These are phyloP conservation scores for Neocallimastix lanati DNA, from an alignment of 192 early-diverging fungal species.

Conservation along the genomic window DNA sequence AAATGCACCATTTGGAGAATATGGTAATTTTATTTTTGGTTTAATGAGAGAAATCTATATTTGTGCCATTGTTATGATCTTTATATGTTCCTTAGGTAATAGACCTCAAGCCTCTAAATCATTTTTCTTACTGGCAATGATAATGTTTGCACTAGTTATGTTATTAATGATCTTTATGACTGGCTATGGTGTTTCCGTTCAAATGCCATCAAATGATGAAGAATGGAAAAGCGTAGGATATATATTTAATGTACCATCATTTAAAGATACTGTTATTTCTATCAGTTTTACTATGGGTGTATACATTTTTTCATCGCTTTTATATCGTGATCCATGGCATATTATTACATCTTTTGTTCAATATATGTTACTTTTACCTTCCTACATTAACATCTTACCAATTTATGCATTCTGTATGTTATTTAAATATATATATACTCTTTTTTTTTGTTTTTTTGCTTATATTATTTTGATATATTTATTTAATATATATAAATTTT, in stretches of 20 bases:
- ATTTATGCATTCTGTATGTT: slow-evolving; percentile 46
- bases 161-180: slow-evolving; percentile 53
- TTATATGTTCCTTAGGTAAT: slow-evolving; percentile 89
- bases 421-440: too few species aligned
- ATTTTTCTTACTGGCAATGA: slow-evolving; percentile 50
- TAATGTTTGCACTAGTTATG: slow-evolving; percentile 78
- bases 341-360: slow-evolving; percentile 52
- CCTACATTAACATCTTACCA: slow-evolving; percentile 79
- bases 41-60: slow-evolving; percentile 60
- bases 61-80: slow-evolving; percentile 57
- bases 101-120: slow-evolving; percentile 73
- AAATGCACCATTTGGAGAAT: slow-evolving; percentile 10
- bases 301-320: slow-evolving; percentile 41
- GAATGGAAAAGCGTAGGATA: neutral
- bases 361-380: slow-evolving; percentile 60
- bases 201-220: neutral
- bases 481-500: too few species aligned
- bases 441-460: too few species aligned
- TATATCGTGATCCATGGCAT: slow-evolving; percentile 62
- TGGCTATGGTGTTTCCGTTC: neutral
- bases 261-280: slow-evolving; percentile 32
- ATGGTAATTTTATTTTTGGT: slow-evolving; percentile 39
- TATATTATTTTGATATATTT: too few species aligned
- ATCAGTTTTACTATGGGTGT: slow-evolving; percentile 43
- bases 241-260: slow-evolving; percentile 13